phyloP scores from a whole-genome alignment of 225 moss, liverwort and hornwort genomes.

The Sphagnum contortum region DNA sequence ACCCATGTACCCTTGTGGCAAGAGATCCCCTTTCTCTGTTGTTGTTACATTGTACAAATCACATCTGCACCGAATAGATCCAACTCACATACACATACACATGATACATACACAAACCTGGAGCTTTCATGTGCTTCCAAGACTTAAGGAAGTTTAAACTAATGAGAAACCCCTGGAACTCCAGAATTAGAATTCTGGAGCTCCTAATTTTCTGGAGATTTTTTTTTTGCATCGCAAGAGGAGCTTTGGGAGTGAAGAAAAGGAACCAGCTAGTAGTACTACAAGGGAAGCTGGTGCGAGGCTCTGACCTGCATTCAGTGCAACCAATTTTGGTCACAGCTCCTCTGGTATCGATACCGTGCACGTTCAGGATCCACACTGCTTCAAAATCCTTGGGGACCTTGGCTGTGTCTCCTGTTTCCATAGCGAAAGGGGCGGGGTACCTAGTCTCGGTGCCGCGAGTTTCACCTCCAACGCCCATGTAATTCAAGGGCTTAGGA shows the following conservation, averaged over 20 bases:
- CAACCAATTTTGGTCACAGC: conserved; percentile 2
- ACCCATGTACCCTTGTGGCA: not conserved
- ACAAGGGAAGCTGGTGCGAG: not conserved
- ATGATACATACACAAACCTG: not conserved
- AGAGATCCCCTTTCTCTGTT: not conserved
- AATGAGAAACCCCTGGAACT: not conserved
- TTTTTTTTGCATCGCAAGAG: not conserved
- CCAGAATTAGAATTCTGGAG: not conserved
- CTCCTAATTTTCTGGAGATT: not conserved
- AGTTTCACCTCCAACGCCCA: conserved; percentile 1
- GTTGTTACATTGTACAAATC: not conserved
- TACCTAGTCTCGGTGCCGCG: not conserved
- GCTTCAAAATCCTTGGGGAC: not conserved
- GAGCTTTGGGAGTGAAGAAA: not conserved
- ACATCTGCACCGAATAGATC: not conserved
- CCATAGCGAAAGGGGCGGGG: conserved; percentile 1
- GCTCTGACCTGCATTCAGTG: conserved; percentile 6
- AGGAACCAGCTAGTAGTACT: not conserved
- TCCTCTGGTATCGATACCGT: conserved; percentile 5
- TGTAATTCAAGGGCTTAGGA: not conserved
- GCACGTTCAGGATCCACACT: conserved; percentile 4
- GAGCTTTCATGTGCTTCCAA: not conserved
- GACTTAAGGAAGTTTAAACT: not conserved
- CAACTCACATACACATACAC: not conserved
- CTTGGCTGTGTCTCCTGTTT: not conserved